Conservation (phyloP, 2,329 filamentous ascomycete genomes). For the Diaporthe citriasiana region DNA sequence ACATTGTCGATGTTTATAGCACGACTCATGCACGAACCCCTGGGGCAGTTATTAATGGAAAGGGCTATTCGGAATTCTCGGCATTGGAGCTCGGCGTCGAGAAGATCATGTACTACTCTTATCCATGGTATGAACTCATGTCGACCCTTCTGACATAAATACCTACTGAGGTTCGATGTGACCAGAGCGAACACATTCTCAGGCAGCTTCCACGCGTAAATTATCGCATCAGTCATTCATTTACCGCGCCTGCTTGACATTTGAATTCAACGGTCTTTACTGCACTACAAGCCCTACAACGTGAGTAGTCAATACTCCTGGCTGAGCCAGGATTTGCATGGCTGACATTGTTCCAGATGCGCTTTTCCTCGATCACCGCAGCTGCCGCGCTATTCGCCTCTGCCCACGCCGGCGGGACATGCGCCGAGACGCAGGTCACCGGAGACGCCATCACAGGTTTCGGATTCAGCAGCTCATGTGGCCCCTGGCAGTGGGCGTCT, state of each 20-base stretch:
- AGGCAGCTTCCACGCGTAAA: neutral
- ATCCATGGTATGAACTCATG: neutral
- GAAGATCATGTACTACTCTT: neutral
- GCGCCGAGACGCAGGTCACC: neutral
- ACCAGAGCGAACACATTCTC: neutral
- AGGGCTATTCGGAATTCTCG: neutral
- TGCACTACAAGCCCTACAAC: neutral
- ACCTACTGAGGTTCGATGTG: neutral
- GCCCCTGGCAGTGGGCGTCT: neutral
- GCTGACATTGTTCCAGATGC: slow-evolving; percentile 3
- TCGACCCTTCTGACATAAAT: neutral
- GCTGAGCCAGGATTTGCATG: neutral
- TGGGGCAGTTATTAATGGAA: neutral
- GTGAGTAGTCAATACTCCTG: neutral
- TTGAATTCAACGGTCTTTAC: neutral
- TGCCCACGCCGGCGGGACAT: neutral
- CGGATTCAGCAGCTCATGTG: neutral
- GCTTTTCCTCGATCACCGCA: neutral
- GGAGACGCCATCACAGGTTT: slow-evolving; percentile 7
- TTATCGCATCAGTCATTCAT: neutral
- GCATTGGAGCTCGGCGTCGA: neutral
- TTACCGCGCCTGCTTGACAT: neutral
- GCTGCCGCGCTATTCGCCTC: slow-evolving; percentile 1
- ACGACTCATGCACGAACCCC: neutral
- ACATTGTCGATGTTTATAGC: neutral